Conservation (phyloP, 177 flowering plant species). For the Telopea speciosissima region DNA sequence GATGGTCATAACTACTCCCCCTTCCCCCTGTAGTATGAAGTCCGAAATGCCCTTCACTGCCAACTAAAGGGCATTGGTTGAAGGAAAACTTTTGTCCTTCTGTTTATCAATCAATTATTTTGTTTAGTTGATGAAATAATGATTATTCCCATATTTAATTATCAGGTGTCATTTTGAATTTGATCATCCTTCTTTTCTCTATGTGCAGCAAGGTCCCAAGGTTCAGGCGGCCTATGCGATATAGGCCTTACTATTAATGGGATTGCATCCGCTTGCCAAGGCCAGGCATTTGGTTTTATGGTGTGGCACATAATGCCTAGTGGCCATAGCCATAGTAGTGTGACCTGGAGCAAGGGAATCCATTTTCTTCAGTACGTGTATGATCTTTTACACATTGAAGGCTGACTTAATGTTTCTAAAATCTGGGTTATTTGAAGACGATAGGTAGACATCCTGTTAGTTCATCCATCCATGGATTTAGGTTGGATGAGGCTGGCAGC, state of each 20-base stretch:
- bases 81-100: too few relatives aligned
- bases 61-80: too few relatives aligned
- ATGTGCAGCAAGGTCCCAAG: constrained; percentile 72
- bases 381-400: constrained; percentile 6
- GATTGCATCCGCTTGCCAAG: constrained; percentile 4
- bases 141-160: too few relatives aligned
- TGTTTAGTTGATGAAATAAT: too few relatives aligned
- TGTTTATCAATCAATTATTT: too few relatives aligned
- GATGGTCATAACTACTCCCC: too few relatives aligned
- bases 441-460: constrained; percentile 1
- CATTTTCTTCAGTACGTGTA: constrained; percentile 4
- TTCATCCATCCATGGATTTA: constrained; percentile 1
- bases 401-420: constrained; percentile 2
- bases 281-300: constrained; percentile 7
- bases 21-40: too few relatives aligned
- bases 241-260: constrained; percentile 71
- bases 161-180: too few relatives aligned
- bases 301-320: neutral
- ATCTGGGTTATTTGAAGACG: neutral
- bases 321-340: neutral
- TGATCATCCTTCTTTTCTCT: neutral
- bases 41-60: too few relatives aligned
- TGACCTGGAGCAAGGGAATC: constrained; percentile 3
- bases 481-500: neutral
- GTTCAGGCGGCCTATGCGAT: constrained; percentile 77